phyloP scores from a whole-genome alignment of 176 grass and related monocot genomes.

The Zoysia japonica region DNA sequence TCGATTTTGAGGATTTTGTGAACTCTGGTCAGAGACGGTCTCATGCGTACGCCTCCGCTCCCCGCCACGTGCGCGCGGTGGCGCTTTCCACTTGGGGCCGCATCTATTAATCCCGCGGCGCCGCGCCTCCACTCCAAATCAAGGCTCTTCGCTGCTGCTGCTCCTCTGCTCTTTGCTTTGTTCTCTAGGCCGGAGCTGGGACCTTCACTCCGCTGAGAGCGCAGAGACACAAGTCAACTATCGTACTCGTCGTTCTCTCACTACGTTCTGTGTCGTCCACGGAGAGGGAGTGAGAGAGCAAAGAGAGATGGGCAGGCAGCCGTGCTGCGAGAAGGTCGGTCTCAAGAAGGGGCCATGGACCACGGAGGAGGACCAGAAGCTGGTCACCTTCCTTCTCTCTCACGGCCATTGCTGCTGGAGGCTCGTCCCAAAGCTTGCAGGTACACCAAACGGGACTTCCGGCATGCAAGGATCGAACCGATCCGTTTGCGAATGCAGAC shows the following conservation, averaged over 20 bases:
- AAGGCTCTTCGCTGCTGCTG: background rate
- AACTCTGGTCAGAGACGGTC: conserved; percentile 22
- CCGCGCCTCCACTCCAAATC: conserved; percentile 23
- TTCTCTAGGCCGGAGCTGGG: background rate
- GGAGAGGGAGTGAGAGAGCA: background rate
- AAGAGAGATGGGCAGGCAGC: conserved; percentile 78
- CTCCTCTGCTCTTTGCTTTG: background rate
- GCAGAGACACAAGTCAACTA: background rate
- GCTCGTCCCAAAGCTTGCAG: conserved; percentile 90
- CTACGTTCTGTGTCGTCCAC: background rate
- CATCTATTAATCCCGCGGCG: conserved; percentile 44
- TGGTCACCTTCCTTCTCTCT: conserved; percentile 75
- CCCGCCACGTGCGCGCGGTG: conserved; percentile 35
- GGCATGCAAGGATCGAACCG: background rate
- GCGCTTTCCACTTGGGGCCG: conserved; percentile 43
- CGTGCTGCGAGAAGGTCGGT: conserved; percentile 89
- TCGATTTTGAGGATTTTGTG: too few species aligned
- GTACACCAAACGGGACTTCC: conserved; percentile 17
- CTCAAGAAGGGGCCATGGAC: conserved; percentile 93
- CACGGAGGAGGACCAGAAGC: conserved; percentile 83
- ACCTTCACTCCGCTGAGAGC: background rate
- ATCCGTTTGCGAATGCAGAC: background rate
- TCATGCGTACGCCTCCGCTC: conserved; percentile 32
- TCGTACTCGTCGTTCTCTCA: background rate
- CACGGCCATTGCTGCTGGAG: conserved; percentile 87